Percentiles rank a stretch among this genome's conserved stretches.
Conservation (phyloP, 2,329 filamentous ascomycete species). For the Pestalotiopsis sp. region DNA sequence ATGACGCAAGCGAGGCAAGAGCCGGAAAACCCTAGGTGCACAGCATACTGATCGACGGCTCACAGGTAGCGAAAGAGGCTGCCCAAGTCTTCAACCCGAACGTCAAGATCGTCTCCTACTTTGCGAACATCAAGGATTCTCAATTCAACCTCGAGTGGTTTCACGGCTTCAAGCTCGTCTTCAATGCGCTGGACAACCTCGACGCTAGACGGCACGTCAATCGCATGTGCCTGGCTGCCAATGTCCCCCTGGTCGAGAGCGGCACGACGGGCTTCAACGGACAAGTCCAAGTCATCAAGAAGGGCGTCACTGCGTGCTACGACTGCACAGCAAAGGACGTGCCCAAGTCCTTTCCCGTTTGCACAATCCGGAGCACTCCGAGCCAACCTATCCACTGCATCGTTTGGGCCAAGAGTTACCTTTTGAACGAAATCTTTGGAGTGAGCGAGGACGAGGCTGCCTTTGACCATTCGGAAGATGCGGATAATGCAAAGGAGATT, state of each 20-base stretch:
- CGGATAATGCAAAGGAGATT: slow-evolving; percentile 86
- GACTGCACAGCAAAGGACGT: slow-evolving; percentile 89
- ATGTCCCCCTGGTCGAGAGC: slow-evolving; percentile 91
- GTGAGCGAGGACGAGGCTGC: slow-evolving; percentile 83
- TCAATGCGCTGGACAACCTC: slow-evolving; percentile 96
- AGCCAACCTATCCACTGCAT: slow-evolving; percentile 98
- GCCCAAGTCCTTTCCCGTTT: slow-evolving; percentile 92
- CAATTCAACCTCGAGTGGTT: slow-evolving; percentile 92
- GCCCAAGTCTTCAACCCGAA: slow-evolving; percentile 88
- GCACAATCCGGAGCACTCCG: slow-evolving; percentile 94
- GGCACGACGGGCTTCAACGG: slow-evolving; percentile 98
- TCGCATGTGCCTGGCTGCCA: slow-evolving; percentile 91
- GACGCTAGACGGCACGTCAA: slow-evolving; percentile 95
- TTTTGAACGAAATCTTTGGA: slow-evolving; percentile 93
- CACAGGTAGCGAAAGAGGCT: slow-evolving; percentile 86
- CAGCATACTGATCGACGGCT: slow-evolving; percentile 19
- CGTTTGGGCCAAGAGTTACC: slow-evolving; percentile 96
- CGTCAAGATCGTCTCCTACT: slow-evolving; percentile 83
- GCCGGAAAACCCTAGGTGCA: slow-evolving; percentile 1
- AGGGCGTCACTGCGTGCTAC: slow-evolving; percentile 91
- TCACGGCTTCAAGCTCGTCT: slow-evolving; percentile 77
- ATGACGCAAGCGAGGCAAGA: slow-evolving; percentile 34
- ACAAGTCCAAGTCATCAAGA: slow-evolving; percentile 95
- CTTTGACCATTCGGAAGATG: slow-evolving; percentile 78
- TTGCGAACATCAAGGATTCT: slow-evolving; percentile 91